These are phyloP conservation scores for Inonotus hispidus DNA, from an alignment of 1,284 basidiomycete genomes.

Conservation along the genomic window DNA sequence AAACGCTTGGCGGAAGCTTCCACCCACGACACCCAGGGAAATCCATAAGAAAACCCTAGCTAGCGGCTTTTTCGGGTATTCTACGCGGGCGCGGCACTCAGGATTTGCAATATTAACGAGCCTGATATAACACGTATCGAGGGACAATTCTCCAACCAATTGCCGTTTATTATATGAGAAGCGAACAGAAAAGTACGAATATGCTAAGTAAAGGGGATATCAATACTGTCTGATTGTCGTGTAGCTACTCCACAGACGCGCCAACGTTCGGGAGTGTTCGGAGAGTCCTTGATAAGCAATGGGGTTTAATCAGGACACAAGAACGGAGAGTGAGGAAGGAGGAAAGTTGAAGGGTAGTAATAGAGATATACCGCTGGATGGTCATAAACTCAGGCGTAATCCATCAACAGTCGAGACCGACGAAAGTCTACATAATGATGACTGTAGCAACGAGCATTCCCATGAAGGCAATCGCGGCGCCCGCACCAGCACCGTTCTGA, in stretches of 20 bases:
- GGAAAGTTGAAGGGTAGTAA: background rate
- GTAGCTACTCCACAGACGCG: background rate
- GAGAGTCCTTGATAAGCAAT: background rate
- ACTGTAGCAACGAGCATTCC: slow-evolving; percentile 9
- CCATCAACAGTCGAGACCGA: background rate
- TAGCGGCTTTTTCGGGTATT: too few relatives aligned
- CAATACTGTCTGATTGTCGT: background rate
- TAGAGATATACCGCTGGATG: background rate
- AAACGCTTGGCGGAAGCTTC: too few relatives aligned
- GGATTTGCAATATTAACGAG: too few relatives aligned
- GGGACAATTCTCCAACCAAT: background rate
- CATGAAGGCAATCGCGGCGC: slow-evolving; percentile 12
- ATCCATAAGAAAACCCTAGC: too few relatives aligned
- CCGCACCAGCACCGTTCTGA: slow-evolving; percentile 11
- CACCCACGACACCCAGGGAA: too few relatives aligned
- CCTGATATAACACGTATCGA: too few relatives aligned
- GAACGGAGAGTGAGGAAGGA: background rate
- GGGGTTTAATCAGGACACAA: background rate
- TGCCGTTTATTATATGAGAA: background rate
- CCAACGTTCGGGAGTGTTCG: background rate
- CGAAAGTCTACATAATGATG: background rate
- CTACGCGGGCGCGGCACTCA: too few relatives aligned
- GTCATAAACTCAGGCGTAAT: background rate
- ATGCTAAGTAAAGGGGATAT: background rate
- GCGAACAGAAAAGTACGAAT: background rate